Evolutionary conservation across 2,329 filamentous ascomycete genomes (phyloP).

Genomic region (Akanthomyces uredinophilus): DNA sequence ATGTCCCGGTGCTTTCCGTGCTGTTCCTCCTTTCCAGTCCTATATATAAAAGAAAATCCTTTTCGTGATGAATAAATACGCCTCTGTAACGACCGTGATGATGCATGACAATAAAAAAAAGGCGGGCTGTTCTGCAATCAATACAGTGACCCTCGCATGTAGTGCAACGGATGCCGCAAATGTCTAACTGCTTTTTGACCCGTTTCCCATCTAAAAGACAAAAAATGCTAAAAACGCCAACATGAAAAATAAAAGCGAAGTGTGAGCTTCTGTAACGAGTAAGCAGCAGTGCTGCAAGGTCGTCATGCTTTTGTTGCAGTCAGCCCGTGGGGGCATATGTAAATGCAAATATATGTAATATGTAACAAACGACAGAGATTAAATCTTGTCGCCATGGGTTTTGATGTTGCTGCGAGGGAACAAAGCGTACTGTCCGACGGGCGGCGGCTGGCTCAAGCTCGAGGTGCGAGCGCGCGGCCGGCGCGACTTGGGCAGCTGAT

Average conservation of each 20-base stretch:
- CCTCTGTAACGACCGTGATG: conserved; percentile 14
- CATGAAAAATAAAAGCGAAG: not conserved
- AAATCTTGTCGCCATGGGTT: conserved; percentile 16
- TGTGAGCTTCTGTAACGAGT: not conserved
- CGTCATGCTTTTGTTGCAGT: not conserved
- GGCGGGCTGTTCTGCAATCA: not conserved
- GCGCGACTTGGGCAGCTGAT: conserved; percentile 27
- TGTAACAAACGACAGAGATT: not conserved
- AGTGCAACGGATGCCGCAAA: conserved; percentile 5
- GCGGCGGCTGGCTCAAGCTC: conserved; percentile 40
- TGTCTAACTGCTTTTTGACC: conserved; percentile 13
- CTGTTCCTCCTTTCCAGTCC: not conserved
- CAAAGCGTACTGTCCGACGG: conserved; percentile 42
- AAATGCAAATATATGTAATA: not conserved
- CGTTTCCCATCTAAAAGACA: conserved; percentile 6
- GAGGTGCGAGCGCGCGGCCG: conserved; percentile 42
- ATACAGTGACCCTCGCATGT: conserved; percentile 4
- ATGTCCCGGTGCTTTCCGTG: not conserved
- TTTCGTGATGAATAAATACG: not conserved
- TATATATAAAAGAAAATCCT: not conserved
- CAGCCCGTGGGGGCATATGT: not conserved
- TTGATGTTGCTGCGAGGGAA: conserved; percentile 37
- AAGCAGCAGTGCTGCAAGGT: not conserved
- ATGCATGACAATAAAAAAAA: conserved; percentile 2
- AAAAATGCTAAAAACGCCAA: not conserved